phyloP scores from a whole-genome alignment of 1,284 basidiomycete species.

The Naganishia cerealis region DNA sequence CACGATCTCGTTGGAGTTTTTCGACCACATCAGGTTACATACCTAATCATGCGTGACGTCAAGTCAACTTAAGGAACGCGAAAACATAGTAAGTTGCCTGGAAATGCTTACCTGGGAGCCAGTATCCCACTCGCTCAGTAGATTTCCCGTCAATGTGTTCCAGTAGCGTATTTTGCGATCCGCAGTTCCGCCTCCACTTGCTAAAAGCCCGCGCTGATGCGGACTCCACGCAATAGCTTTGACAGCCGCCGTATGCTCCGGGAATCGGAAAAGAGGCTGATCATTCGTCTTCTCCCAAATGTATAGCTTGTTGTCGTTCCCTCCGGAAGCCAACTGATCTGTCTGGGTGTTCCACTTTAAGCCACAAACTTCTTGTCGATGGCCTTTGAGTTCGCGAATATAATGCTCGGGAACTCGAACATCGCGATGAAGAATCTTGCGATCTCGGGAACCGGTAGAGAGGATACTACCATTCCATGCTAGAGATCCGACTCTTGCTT shows the following conservation, averaged over 20 bases:
- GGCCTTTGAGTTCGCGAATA: slow-evolving; percentile 71
- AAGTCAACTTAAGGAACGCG: background rate
- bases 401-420: slow-evolving; percentile 72
- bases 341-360: slow-evolving; percentile 80
- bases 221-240: slow-evolving; percentile 98
- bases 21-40: slow-evolving; percentile 94
- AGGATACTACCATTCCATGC: slow-evolving; percentile 91
- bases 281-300: slow-evolving; percentile 78
- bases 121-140: slow-evolving; percentile 84
- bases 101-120: slow-evolving; percentile 75
- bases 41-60: slow-evolving; percentile 61
- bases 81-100: background rate
- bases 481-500: slow-evolving; percentile 83
- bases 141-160: slow-evolving; percentile 84
- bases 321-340: slow-evolving; percentile 84
- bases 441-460: slow-evolving; percentile 87
- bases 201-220: slow-evolving; percentile 84
- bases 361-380: slow-evolving; percentile 91
- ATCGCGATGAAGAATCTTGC: slow-evolving; percentile 87
- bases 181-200: slow-evolving; percentile 96
- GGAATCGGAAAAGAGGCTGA: slow-evolving; percentile 85
- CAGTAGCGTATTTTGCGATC: slow-evolving; percentile 97
- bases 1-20: slow-evolving; percentile 93
- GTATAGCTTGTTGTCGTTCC: slow-evolving; percentile 97
- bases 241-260: slow-evolving; percentile 93